A percentile compares a stretch with the other conserved stretches of the same genome.
Evolutionary conservation across 441 rosid genomes (phyloP).

Genomic region (Arabidopsis lyrata): DNA sequence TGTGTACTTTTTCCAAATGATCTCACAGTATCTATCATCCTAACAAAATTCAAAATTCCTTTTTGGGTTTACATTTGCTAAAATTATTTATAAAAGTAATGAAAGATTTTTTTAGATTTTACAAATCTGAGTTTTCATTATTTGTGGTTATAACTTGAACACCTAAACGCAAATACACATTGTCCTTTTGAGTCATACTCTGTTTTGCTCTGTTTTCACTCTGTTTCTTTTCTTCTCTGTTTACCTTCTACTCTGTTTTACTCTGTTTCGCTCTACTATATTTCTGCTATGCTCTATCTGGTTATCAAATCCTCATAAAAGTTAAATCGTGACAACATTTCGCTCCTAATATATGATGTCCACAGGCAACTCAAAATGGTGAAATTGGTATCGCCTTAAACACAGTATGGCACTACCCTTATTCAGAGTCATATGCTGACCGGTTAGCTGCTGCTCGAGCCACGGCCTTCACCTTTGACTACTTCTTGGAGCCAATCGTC

Average conservation of each 20-base stretch:
- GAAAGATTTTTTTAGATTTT: too few relatives aligned
- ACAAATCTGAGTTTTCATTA: too few relatives aligned
- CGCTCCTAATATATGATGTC: not conserved
- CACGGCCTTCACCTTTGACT: slow-evolving; percentile 45
- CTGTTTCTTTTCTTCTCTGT: not conserved
- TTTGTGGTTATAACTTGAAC: too few relatives aligned
- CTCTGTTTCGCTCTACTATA: not conserved
- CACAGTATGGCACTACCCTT: slow-evolving; percentile 46
- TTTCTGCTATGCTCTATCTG: not conserved
- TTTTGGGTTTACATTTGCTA: too few relatives aligned
- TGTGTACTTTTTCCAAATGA: not conserved
- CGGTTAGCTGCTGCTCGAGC: slow-evolving; percentile 44
- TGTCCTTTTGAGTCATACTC: not conserved
- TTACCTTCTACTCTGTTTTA: not conserved
- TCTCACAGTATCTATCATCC: not conserved
- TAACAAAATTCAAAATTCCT: not conserved
- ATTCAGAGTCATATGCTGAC: slow-evolving; percentile 39
- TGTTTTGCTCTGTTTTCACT: not conserved
- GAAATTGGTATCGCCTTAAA: slow-evolving; percentile 49
- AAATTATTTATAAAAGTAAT: too few relatives aligned
- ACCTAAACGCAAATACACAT: not conserved
- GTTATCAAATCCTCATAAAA: not conserved
- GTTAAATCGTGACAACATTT: not conserved
- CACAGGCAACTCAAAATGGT: slow-evolving; percentile 47
- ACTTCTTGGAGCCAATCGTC: slow-evolving; percentile 49